Evolutionary conservation across 306 rosid genomes (phyloP), one percentile per base, ranked within the genome.

Genomic region (Cucurbita maxima): DNA sequence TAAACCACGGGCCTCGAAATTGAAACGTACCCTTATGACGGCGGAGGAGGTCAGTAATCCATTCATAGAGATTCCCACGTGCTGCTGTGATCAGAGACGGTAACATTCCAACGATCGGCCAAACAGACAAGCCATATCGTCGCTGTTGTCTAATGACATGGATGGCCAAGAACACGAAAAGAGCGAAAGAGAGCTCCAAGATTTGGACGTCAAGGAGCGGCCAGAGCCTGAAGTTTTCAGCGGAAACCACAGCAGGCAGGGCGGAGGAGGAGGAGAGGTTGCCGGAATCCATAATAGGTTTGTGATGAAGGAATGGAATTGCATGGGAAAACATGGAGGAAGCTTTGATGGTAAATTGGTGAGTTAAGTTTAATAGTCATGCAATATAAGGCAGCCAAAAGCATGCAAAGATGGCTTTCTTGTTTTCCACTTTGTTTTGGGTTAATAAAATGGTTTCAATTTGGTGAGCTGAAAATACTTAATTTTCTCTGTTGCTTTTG

Each of bases 21-120:
- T 18, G 19, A 56, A 94, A 94, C 3, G 97, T 88, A 0, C 92
- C 89, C 43, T 86, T 88, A 63, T 85, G 90, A 4, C 50, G 20
- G 44, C 14, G 53, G 3, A 89, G 83, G 1, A 86, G 69, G 0
- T 84, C 80, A 0, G 92, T 56, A 5, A 94, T 37, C 97, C 98
- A 94, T 38, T 90, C 97, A 53, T 90, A 94, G 16, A 81, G 0
- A 73, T 90, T 85, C 18, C 74, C 50, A 25, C 75, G 83, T 5
- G 83, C 73, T 20, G 82, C 90, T 0, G 61, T 2, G 25, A 82
- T 34, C 78, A 94, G 38, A 36, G 98, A 87, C 16, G 98, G 98
- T 30, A 90, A 73, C 98, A 90, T 90, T 2, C 97, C 97, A 47
- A 94, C 74, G 14, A 90, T 43, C 0, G 97, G 98, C 97, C 96